Percentiles rank a stretch among this genome's conserved stretches.
These are phyloP conservation scores for Fusarium sp. DNA, from an alignment of 2,329 filamentous ascomycete species.

Conservation along the genomic window DNA sequence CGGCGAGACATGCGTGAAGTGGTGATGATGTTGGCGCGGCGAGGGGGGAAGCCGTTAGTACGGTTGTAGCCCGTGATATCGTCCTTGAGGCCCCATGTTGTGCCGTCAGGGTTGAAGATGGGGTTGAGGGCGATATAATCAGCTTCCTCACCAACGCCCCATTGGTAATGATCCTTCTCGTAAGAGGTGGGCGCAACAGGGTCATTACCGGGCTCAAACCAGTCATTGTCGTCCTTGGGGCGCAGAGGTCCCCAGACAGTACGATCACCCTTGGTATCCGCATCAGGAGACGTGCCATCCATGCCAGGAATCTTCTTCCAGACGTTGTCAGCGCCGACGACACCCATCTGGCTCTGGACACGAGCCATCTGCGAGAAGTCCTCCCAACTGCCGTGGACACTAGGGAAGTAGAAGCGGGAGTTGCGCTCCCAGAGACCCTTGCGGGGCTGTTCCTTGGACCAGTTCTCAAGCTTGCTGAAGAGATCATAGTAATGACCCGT, in stretches of 20 bases:
- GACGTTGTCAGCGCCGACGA: slow-evolving; percentile 75
- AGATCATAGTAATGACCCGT: slow-evolving; percentile 89
- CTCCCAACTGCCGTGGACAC: slow-evolving; percentile 83
- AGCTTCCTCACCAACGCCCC: slow-evolving; percentile 92
- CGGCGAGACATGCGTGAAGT: slow-evolving; percentile 86
- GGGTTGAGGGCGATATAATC: slow-evolving; percentile 94
- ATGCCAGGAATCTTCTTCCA: slow-evolving; percentile 70
- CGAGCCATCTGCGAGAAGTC: slow-evolving; percentile 83
- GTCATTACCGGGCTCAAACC: slow-evolving; percentile 81
- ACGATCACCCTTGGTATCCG: slow-evolving; percentile 59
- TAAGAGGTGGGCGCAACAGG: slow-evolving; percentile 78
- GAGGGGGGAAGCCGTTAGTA: slow-evolving; percentile 72
- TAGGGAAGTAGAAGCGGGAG: slow-evolving; percentile 82
- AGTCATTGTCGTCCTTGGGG: slow-evolving; percentile 77
- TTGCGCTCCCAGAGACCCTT: slow-evolving; percentile 89
- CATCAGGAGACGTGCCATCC: slow-evolving; percentile 57
- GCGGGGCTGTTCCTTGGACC: slow-evolving; percentile 81
- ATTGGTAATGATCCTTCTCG: slow-evolving; percentile 85
- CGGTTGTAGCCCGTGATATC: slow-evolving; percentile 89
- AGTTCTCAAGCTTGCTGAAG: slow-evolving; percentile 78
- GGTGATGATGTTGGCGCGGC: slow-evolving; percentile 91
- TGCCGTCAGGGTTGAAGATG: slow-evolving; percentile 90
- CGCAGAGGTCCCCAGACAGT: slow-evolving; percentile 88
- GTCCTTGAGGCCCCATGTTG: slow-evolving; percentile 85
- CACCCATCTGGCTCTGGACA: slow-evolving; percentile 81